Evolutionary conservation across 768 basidiomycete species (phyloP), one percentile per base, ranked within the genome.

Genomic region (Boletus eberwhitei): DNA sequence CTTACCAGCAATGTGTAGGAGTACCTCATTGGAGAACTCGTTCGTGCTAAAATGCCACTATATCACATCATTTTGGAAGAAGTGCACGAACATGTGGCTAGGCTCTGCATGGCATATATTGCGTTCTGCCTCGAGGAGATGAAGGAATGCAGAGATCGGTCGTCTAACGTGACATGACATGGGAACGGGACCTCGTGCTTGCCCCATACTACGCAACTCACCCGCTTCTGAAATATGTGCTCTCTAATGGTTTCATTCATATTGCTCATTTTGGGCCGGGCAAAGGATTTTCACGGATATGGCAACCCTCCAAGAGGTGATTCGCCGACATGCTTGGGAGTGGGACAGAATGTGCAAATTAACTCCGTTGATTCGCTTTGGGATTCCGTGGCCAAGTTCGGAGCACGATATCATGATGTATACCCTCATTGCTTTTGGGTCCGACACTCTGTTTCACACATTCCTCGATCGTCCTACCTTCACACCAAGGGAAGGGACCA

Each of bases 71-170:
- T 52, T 6, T 4, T 59, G 34, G 61, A 53, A 29, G 41, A 53
- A 32, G 45, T 45, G 0, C 60, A 62, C 21, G 45, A 48, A 31
- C 35, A 16, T 0, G 24, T 59, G 8, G 60, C 57, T 6, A 52
- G 53, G 17, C 48, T 41, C 34, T 63, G 50, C 34, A 59, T 59
- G 48, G 41, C 48, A 0, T 63, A 62, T n/a, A 42, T 53, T 21
- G 4, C 12, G 0, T 21, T 55, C 7, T 62, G 41, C 35, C 61
- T 63, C 24, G 51, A 48, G 8, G 16, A 53, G 14, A 37, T 50
- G 21, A 24, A 45, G 19, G 51, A 62, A 7, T 34, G 9, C 22
- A 35, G n/a, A 19, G 7, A 36, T 8, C 24, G 13, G 11, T 47
- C 36, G 4, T 19, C 36, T 4, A 16, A 1, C 5, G 4, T 4